Evolutionary conservation across 2,329 filamentous ascomycete genomes (phyloP), one percentile per base, ranked within the genome.

Genomic region (Nothomitra cinnamomea): DNA sequence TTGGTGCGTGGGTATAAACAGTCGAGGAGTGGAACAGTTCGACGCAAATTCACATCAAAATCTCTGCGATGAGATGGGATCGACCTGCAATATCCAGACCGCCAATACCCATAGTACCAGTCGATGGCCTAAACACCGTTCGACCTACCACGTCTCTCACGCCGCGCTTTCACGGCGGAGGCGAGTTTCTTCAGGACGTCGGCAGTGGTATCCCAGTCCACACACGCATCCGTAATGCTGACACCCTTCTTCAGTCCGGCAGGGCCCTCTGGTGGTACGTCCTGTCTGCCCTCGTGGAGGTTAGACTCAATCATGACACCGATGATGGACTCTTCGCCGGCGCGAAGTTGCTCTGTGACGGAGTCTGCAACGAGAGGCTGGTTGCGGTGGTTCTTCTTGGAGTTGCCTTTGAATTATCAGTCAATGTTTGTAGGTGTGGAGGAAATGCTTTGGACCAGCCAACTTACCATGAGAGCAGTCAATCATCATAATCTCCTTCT

Each of bases 271-370:
- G 81, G 68, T 0, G 88, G 87, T 1, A 94, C 86, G 73, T 95
- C 95, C 65, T 88, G 84, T 74, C 82, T 87, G 62, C 79, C 82
- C 71, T 95, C 92, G 68, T 90, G 81, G 75, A 96, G 90, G 71
- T 96, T 90, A 64, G 87, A 95, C 74, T 98, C 90, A 62, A 98
- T 94, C 90, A 98, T 98, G 65, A 96, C 87, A 66, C 89, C 92
- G 59, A 96, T 79, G 62, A 98, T 94, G 59, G 80, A 83, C 56
- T 79, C 83, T 72, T 98, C 87, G 56, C 90, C 90, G 59, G 84
- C 82, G 52, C 84, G 81, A 58, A 98, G 76, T 72, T 98, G 90
- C 53, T 94, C 86, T 32, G 78, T 83, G 57, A 98, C 73, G 52
- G 75, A 76, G 66, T 84, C 79, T 58, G 90, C 88, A 45, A 96